Conservation (phyloP, 2,329 filamentous ascomycete species). For the Fusarium sp. region DNA sequence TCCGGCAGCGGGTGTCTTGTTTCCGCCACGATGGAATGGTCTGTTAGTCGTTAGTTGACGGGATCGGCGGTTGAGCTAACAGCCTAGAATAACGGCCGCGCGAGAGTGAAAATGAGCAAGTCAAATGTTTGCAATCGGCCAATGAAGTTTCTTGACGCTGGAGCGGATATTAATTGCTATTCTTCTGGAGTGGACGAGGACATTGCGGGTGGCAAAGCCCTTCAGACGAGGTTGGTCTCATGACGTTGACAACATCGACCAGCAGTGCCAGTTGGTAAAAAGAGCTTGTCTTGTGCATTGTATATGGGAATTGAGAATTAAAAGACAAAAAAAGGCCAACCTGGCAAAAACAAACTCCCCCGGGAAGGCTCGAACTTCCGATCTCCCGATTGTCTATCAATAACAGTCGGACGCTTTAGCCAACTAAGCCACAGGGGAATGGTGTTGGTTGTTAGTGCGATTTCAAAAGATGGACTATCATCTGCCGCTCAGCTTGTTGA, state of each 20-base stretch:
- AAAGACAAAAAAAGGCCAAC: fast-evolving
- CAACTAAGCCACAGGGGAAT: conserved; percentile 43
- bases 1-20: neutral
- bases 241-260: neutral
- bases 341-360: conserved; percentile 20
- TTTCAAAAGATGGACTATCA: fast-evolving
- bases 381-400: conserved; percentile 45
- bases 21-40: neutral
- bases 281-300: neutral
- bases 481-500: no score
- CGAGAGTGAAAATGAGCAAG: neutral
- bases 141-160: neutral
- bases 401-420: conserved; percentile 44
- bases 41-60: neutral
- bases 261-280: neutral
- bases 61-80: neutral
- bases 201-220: neutral
- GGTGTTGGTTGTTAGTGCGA: neutral
- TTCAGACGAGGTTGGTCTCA: neutral
- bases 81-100: neutral
- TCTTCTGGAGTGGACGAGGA: no score
- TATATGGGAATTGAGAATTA: fast-evolving
- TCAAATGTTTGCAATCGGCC: neutral
- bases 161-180: neutral
- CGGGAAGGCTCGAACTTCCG: conserved; percentile 48